Conservation (phyloP, 2,329 filamentous ascomycete genomes). For the Monosporascus sp. region DNA sequence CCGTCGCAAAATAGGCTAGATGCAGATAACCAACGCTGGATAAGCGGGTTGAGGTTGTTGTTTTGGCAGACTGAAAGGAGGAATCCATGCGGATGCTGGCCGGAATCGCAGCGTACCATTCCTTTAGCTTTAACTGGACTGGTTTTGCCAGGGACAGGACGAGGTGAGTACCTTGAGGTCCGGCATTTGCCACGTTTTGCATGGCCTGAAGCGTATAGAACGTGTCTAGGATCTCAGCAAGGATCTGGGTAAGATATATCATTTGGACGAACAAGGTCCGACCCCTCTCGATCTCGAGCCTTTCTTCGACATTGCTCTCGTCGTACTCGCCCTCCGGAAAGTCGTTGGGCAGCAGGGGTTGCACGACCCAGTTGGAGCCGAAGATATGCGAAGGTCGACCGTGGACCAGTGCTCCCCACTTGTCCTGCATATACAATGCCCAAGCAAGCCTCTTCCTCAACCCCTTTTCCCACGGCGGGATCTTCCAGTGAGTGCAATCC, state of each 20-base stretch:
- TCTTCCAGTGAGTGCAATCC: conserved; percentile 81
- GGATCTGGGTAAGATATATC: conserved; percentile 68
- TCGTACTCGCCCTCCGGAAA: conserved; percentile 63
- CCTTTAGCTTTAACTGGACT: conserved; percentile 75
- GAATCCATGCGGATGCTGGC: conserved; percentile 60
- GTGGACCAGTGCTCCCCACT: conserved; percentile 71
- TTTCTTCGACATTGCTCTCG: conserved; percentile 55
- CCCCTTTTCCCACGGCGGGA: conserved; percentile 81
- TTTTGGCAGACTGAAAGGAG: conserved; percentile 38
- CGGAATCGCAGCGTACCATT: conserved; percentile 74
- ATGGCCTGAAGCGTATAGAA: conserved; percentile 79
- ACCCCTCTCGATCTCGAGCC: conserved; percentile 61
- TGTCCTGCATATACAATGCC: conserved; percentile 93
- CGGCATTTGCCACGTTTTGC: conserved; percentile 60
- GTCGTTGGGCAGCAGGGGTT: conserved; percentile 48
- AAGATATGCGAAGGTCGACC: conserved; percentile 64
- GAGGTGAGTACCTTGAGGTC: conserved; percentile 64
- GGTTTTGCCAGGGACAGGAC: conserved; percentile 74
- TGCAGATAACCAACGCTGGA: conserved; percentile 74
- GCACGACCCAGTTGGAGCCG: conserved; percentile 61
- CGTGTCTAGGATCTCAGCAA: conserved; percentile 75
- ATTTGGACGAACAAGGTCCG: conserved; percentile 69
- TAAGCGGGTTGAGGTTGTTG: conserved; percentile 38
- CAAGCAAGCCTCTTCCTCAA: conserved; percentile 81
- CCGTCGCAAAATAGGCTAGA: conserved; percentile 86